These are phyloP conservation scores for Nitzschia palea DNA, from an alignment of 108 stramenopile species.

Conservation along the genomic window DNA sequence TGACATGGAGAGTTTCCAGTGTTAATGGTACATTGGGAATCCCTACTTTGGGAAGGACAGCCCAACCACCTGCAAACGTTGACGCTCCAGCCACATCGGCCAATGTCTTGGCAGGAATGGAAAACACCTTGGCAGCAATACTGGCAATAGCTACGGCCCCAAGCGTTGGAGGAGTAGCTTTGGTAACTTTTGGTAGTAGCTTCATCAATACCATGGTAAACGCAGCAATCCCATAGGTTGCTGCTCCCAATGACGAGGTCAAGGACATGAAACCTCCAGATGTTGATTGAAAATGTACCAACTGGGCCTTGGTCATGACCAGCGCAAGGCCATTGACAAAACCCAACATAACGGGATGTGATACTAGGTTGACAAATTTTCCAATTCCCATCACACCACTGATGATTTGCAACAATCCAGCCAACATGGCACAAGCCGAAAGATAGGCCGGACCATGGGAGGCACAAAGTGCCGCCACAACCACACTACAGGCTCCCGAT, in stretches of 20 bases:
- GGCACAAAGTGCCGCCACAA: constrained; percentile 74
- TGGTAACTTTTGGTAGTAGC: constrained; percentile 53
- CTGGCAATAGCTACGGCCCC: constrained; percentile 60
- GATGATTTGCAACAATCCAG: constrained; percentile 74
- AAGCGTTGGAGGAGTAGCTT: constrained; percentile 63
- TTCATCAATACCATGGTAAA: constrained; percentile 68
- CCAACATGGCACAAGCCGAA: constrained; percentile 73
- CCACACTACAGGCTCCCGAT: constrained; percentile 83
- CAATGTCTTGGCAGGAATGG: constrained; percentile 65
- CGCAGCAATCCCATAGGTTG: constrained; percentile 58
- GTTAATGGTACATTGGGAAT: constrained; percentile 49
- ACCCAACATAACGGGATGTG: constrained; percentile 91
- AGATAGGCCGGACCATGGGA: constrained; percentile 74
- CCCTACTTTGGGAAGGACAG: constrained; percentile 67
- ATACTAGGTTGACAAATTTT: constrained; percentile 78
- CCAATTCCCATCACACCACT: constrained; percentile 67
- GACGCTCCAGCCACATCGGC: constrained; percentile 55
- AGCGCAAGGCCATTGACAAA: constrained; percentile 92
- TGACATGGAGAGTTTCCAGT: constrained; percentile 49
- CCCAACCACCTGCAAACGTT: constrained; percentile 70
- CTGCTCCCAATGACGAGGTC: constrained; percentile 28
- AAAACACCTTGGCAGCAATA: constrained; percentile 37
- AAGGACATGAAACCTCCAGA: constrained; percentile 45
- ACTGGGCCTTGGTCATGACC: constrained; percentile 88
- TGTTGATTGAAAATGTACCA: constrained; percentile 66